phyloP scores from a whole-genome alignment of 108 stramenopile genomes.

The Thalassiosira profunda region DNA sequence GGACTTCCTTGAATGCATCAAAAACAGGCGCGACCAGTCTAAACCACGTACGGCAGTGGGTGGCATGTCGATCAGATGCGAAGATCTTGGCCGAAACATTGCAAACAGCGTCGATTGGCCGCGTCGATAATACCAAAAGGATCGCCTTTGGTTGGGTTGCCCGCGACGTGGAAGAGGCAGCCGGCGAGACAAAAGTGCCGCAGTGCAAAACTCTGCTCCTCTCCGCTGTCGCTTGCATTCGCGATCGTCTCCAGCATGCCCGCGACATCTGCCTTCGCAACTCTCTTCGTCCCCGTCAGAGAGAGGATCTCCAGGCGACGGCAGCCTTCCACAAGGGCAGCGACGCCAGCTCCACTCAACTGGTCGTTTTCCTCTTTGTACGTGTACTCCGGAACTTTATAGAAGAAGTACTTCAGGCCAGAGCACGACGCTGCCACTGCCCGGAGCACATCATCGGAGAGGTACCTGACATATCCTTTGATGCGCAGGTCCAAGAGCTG shows the following conservation, averaged over 20 bases:
- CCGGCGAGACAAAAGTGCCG: too few species aligned
- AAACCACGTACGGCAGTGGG: too few species aligned
- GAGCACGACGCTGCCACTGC: slow-evolving; percentile 10
- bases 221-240: background rate
- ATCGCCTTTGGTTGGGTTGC: too few species aligned
- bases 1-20: too few species aligned
- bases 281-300: background rate
- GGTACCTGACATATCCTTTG: slow-evolving; percentile 1
- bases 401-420: slow-evolving; percentile 20
- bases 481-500: slow-evolving; percentile 20
- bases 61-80: too few species aligned
- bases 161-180: too few species aligned
- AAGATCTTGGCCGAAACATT: too few species aligned
- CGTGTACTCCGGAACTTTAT: background rate
- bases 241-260: slow-evolving; percentile 7
- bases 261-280: slow-evolving; percentile 1
- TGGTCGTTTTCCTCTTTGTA: slow-evolving; percentile 1
- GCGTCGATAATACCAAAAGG: too few species aligned
- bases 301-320: slow-evolving; percentile 17
- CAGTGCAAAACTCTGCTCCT: too few species aligned
- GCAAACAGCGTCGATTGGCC: too few species aligned
- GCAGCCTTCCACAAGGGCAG: slow-evolving; percentile 15
- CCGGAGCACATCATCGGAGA: background rate
- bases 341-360: slow-evolving; percentile 11
- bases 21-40: too few species aligned